Conservation (phyloP, 306 rosid genomes). For the Astragalus membranaceus region DNA sequence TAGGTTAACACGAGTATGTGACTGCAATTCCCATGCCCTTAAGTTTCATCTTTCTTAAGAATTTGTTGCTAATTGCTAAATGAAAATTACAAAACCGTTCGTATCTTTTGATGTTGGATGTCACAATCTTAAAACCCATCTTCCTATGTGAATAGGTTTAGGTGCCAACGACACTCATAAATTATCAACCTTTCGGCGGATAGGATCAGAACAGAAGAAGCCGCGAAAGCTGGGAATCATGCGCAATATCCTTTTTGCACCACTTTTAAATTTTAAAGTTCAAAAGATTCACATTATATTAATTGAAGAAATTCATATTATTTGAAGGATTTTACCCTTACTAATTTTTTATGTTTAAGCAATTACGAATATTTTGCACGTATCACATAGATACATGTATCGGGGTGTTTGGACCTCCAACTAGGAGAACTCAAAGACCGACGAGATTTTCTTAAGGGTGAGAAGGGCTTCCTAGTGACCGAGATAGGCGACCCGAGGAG, state of each 20-base stretch:
- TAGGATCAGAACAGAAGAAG: neutral
- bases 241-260: neutral
- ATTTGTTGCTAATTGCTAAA: neutral
- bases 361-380: too few species aligned
- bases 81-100: neutral
- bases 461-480: too few species aligned
- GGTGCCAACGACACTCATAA: neutral
- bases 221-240: neutral
- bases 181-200: neutral
- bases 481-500: too few species aligned
- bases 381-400: too few species aligned
- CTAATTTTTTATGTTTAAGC: too few species aligned
- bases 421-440: too few species aligned
- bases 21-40: neutral
- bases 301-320: too few species aligned
- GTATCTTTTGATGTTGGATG: neutral
- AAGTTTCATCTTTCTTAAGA: neutral
- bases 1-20: neutral
- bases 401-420: too few species aligned
- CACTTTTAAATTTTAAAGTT: too few species aligned
- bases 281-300: too few species aligned
- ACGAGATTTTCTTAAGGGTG: too few species aligned
- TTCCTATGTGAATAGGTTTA: neutral
- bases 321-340: too few species aligned
- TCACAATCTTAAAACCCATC: neutral